Conservation (phyloP, 345 rosid genomes). For the Rhodamnia rubescens region DNA sequence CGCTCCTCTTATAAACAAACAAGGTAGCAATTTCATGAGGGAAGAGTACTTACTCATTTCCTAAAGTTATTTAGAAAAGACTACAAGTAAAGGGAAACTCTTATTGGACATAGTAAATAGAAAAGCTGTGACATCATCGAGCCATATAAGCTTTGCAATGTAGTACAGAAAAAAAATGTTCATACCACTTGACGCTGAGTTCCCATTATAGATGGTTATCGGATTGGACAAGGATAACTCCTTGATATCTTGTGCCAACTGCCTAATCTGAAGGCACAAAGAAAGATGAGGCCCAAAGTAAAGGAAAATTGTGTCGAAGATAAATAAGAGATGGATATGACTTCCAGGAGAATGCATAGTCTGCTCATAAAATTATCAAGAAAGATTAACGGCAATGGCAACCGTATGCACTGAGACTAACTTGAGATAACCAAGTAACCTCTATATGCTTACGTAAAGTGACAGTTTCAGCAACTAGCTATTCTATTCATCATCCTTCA, state of each 20-base stretch:
- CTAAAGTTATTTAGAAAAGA: not conserved
- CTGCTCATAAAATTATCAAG: not conserved
- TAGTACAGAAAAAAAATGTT: not conserved
- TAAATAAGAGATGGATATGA: not conserved
- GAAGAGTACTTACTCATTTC: not conserved
- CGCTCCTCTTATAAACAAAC: not conserved
- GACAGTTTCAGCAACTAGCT: not conserved
- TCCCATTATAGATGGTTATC: conserved; percentile 65
- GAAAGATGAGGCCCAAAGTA: not conserved
- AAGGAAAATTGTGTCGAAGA: not conserved
- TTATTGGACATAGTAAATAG: not conserved
- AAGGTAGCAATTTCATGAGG: not conserved
- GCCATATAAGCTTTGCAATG: not conserved
- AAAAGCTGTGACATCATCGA: not conserved
- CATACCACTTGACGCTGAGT: conserved; percentile 30
- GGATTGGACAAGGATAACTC: conserved; percentile 57
- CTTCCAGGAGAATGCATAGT: not conserved
- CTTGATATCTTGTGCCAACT: conserved; percentile 86
- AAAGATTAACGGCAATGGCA: not conserved
- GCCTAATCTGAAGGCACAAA: conserved; percentile 42
- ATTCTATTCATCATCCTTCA: not conserved
- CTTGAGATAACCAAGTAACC: not conserved
- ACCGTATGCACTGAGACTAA: not conserved
- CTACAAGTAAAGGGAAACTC: not conserved
- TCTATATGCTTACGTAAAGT: not conserved